Conservation (phyloP, 2,329 filamentous ascomycete genomes). For the Epichloe gansuensis region DNA sequence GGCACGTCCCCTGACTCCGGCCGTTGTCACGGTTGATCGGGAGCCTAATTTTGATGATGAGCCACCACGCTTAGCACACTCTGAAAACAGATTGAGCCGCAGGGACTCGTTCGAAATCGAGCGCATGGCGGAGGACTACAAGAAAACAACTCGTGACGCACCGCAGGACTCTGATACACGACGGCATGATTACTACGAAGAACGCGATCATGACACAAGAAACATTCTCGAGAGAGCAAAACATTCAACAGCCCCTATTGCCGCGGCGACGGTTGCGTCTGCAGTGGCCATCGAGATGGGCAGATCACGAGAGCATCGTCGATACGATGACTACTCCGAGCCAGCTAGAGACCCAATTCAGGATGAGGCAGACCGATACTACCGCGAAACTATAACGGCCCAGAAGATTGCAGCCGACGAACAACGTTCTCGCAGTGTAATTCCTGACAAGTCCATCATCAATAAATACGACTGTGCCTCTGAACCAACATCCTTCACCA, state of each 20-base stretch:
- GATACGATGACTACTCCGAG: conserved; percentile 17
- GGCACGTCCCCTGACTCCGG: conserved; percentile 32
- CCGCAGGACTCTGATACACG: conserved; percentile 11
- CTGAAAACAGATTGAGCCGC: conserved; percentile 30
- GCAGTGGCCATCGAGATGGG: conserved; percentile 32
- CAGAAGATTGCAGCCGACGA: conserved; percentile 41
- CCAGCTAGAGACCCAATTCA: conserved; percentile 32
- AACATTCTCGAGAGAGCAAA: conserved; percentile 32
- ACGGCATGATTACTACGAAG: conserved; percentile 18
- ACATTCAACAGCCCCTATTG: conserved; percentile 35
- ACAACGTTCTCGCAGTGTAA: conserved; percentile 37
- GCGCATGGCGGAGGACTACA: conserved; percentile 19
- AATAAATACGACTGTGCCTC: conserved; percentile 36
- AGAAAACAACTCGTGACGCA: conserved; percentile 11
- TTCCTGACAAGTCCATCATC: conserved; percentile 40
- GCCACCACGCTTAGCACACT: conserved; percentile 15
- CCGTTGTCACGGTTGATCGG: conserved; percentile 39
- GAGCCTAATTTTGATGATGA: conserved; percentile 36
- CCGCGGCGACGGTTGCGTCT: conserved; percentile 32
- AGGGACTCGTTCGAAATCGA: conserved; percentile 37
- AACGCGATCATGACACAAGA: conserved; percentile 31
- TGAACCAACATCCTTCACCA: conserved; percentile 26
- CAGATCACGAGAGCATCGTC: conserved; percentile 20
- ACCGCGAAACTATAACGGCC: conserved; percentile 41
- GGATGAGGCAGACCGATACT: conserved; percentile 44